Percentiles rank a stretch among this genome's conserved stretches.
Conservation (phyloP, 2,329 filamentous ascomycete species). For the Dendrostoma leiphaemia region DNA sequence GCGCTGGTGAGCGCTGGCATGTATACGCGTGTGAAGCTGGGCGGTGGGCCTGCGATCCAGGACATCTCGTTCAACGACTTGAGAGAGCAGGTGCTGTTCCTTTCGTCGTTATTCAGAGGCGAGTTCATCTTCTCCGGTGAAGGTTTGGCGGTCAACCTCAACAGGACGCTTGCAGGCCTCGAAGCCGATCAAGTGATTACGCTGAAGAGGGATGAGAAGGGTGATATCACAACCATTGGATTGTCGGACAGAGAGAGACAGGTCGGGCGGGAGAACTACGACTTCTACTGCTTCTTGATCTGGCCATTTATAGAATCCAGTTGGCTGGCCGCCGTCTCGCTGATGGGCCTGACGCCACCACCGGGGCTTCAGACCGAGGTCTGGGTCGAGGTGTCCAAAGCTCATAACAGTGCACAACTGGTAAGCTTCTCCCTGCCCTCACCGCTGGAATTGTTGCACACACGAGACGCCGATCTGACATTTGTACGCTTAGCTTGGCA, state of each 20-base stretch:
- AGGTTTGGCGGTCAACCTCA: constrained; percentile 75
- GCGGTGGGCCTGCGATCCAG: constrained; percentile 80
- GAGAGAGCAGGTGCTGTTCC: constrained; percentile 76
- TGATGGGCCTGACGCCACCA: constrained; percentile 84
- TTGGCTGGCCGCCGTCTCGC: constrained; percentile 86
- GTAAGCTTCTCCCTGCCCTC: constrained; percentile 42
- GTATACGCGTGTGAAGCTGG: constrained; percentile 87
- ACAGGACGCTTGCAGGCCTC: constrained; percentile 73
- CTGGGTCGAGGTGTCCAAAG: constrained; percentile 77
- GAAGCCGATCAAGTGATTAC: constrained; percentile 77
- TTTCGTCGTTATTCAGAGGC: constrained; percentile 89
- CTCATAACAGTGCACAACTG: constrained; percentile 78
- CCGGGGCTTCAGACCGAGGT: constrained; percentile 54
- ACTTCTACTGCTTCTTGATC: constrained; percentile 98
- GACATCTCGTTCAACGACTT: constrained; percentile 74
- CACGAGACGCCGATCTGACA: background rate
- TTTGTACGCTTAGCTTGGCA: constrained; percentile 65
- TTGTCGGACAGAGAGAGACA: constrained; percentile 73
- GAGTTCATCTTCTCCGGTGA: constrained; percentile 97
- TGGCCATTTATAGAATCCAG: constrained; percentile 97
- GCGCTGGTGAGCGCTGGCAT: constrained; percentile 85
- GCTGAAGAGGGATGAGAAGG: constrained; percentile 56
- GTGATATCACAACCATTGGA: constrained; percentile 64
- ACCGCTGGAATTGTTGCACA: background rate
- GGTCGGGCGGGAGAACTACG: constrained; percentile 87